phyloP scores from a whole-genome alignment of 257 asterid species.

The Salvia hispanica region DNA sequence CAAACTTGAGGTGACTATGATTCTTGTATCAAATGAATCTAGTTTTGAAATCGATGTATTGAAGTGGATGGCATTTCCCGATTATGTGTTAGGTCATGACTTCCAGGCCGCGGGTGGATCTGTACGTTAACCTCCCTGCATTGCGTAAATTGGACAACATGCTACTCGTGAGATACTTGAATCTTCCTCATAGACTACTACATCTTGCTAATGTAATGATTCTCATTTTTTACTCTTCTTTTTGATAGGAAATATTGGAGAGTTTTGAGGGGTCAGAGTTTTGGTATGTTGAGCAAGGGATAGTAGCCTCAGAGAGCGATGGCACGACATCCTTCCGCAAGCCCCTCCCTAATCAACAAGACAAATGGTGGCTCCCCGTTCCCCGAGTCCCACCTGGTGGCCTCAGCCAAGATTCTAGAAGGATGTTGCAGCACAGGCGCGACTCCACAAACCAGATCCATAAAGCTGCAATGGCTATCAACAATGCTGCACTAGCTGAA shows the following conservation, averaged over 20 bases:
- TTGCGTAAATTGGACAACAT: constrained; percentile 77
- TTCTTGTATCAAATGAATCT: constrained; percentile 10
- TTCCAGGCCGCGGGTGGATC: constrained; percentile 69
- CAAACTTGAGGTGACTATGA: constrained; percentile 62
- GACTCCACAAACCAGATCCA: constrained; percentile 79
- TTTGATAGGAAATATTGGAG: constrained; percentile 65
- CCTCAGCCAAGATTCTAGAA: constrained; percentile 62
- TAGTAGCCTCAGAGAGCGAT: constrained; percentile 47
- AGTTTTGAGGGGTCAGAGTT: constrained; percentile 59
- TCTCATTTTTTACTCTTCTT: not conserved
- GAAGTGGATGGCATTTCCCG: not conserved
- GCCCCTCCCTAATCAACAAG: constrained; percentile 61
- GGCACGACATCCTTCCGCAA: constrained; percentile 60
- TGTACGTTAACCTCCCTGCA: constrained; percentile 78
- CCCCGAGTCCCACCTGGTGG: constrained; percentile 77
- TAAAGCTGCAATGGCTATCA: constrained; percentile 88
- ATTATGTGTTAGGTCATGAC: constrained; percentile 60
- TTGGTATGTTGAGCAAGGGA: constrained; percentile 85
- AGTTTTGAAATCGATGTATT: not conserved
- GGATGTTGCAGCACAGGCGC: constrained; percentile 59
- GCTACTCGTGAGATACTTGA: constrained; percentile 64
- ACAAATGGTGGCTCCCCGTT: constrained; percentile 93
- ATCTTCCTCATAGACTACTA: not conserved
- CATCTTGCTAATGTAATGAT: not conserved
- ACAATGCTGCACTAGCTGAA: constrained; percentile 65